These are phyloP conservation scores for Corniculantispora saksenae DNA, from an alignment of 2,329 filamentous ascomycete genomes.

Conservation along the genomic window DNA sequence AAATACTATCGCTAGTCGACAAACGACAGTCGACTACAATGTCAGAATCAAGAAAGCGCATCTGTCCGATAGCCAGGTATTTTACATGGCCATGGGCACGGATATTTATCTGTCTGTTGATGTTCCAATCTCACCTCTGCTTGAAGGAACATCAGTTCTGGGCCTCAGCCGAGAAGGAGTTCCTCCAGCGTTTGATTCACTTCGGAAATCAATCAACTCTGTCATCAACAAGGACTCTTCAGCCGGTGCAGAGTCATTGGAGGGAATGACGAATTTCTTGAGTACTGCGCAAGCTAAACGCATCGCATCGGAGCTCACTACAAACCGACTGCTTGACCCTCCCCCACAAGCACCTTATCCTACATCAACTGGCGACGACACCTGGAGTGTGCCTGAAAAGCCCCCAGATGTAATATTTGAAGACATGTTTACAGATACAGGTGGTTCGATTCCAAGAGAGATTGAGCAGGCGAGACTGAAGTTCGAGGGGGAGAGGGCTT, in stretches of 20 bases:
- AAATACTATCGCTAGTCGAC: conserved; percentile 7
- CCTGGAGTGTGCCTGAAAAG: too few species aligned
- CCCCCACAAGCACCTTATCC: conserved; percentile 6
- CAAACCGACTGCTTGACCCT: conserved; percentile 14
- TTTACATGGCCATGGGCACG: background rate
- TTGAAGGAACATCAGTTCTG: background rate
- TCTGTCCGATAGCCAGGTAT: background rate
- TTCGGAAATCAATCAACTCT: conserved; percentile 7
- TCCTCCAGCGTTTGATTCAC: conserved; percentile 3
- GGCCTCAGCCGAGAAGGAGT: background rate
- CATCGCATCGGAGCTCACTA: conserved; percentile 7
- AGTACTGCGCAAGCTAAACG: conserved; percentile 7
- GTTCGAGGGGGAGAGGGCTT: conserved; percentile 11
- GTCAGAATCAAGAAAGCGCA: background rate
- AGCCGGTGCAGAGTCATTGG: background rate
- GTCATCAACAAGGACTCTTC: background rate
- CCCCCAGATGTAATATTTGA: background rate
- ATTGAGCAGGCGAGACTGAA: conserved; percentile 9
- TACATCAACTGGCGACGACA: background rate
- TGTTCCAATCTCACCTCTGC: background rate
- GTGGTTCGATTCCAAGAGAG: background rate
- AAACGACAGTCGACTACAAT: conserved; percentile 9
- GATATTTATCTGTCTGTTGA: conserved; percentile 3
- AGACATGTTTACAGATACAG: conserved; percentile 8
- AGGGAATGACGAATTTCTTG: background rate